Percentiles rank a stretch among this genome's conserved stretches.
Conservation (phyloP, 192 early-diverging fungal species). For the Backusella liffmaniae region DNA sequence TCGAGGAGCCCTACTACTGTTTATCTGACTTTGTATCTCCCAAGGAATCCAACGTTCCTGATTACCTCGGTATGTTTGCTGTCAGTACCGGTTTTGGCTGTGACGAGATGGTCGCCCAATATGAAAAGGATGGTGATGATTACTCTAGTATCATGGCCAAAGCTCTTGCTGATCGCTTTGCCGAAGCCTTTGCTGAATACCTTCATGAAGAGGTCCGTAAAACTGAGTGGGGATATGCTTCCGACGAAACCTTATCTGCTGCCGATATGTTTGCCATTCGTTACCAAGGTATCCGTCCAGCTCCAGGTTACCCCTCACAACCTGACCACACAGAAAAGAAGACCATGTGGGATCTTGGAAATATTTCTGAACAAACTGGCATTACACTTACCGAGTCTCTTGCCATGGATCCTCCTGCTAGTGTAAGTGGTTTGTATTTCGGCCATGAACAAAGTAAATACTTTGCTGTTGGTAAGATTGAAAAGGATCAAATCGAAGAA, state of each 20-base stretch:
- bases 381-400: constrained; percentile 90
- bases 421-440: constrained; percentile 74
- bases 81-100: constrained; percentile 89
- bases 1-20: constrained; percentile 81
- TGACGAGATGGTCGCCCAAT: constrained; percentile 82
- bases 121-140: constrained; percentile 82
- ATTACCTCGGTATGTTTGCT: constrained; percentile 91
- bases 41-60: constrained; percentile 64
- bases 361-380: constrained; percentile 76
- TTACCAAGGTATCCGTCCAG: constrained; percentile 94
- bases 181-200: constrained; percentile 89
- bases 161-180: constrained; percentile 90
- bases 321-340: constrained; percentile 94
- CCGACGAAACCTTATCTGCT: constrained; percentile 71
- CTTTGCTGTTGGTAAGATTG: constrained; percentile 96
- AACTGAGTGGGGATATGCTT: constrained; percentile 86
- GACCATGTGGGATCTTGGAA: constrained; percentile 89
- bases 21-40: constrained; percentile 94
- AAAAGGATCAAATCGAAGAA: constrained; percentile 84
- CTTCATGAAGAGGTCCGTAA: constrained; percentile 89
- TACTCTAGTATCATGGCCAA: constrained; percentile 94
- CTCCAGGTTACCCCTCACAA: constrained; percentile 93
- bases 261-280: constrained; percentile 87
- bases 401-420: constrained; percentile 92
- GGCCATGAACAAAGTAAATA: constrained; percentile 78